Base-by-base conservation (phyloP, 1,139 yeast species). In the Pichia sp. region DNA sequence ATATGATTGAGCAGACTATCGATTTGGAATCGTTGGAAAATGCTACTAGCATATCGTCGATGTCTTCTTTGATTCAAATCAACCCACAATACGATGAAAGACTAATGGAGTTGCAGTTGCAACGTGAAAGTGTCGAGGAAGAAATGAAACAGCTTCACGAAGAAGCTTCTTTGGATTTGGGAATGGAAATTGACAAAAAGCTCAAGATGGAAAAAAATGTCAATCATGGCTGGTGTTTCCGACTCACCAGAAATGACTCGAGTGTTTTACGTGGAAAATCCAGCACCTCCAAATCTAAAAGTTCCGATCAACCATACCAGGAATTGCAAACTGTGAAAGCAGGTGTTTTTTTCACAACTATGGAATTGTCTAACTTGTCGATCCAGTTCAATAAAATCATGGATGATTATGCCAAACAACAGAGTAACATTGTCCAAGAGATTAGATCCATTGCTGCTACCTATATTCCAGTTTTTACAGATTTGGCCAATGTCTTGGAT, bases 291-390 rank as follows among this genome's bases (percentile, higher is more conserved):
- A 73, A 72, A 36, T 38, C 41, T 29, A 43, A 48, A 38, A 45
- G 39, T 31, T 28, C 47, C 3, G 27, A 38, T 3, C 32, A 42
- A 33, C 44, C 74, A 41, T 92, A 83, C 59, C 72, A 73, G 43
- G 97, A 92, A 60, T 69, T 90, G 33, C 86, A 88, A 44, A 88
- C 97, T 0, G 95, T 87, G 34, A 92, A 92, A 62, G 95, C 96
- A 1, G 98, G 98, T 46, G 92, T 90, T 2, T 87, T 73, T 61
- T 92, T 92, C 67, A 86, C 95, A 5, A 86, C 95, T 3, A 65
- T 69, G 37, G 72, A 73, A 52, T 68, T 92, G 52, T 72, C 76
- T 39, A 66, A 69, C n/a, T 68, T 82, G 39, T 77, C 90, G 7
- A 68, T 69, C 40, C 77, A 80, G 49, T 82, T 79, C 55, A 65